A percentile compares a stretch with the other conserved stretches of the same genome.
Conservation (phyloP, 2,329 filamentous ascomycete genomes). For the Aspergillus felis region DNA sequence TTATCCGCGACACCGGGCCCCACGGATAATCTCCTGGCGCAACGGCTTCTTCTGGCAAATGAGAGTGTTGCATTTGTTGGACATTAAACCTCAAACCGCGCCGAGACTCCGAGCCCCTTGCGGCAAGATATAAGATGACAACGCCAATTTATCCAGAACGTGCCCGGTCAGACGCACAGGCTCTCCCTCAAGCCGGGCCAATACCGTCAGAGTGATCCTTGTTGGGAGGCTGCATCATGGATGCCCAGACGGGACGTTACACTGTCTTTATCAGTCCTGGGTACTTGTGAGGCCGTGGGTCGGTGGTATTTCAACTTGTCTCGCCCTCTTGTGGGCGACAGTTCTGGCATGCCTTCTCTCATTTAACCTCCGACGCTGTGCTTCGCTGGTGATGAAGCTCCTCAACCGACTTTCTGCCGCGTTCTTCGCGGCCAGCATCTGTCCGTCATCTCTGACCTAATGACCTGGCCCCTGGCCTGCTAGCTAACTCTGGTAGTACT, state of each 20-base stretch:
- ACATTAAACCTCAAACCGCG: not conserved
- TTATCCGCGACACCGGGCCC: not conserved
- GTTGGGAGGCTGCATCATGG: not conserved
- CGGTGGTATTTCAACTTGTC: not conserved
- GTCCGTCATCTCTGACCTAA: not conserved
- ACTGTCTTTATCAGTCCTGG: not conserved
- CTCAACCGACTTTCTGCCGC: constrained; percentile 3
- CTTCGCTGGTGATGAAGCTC: not conserved
- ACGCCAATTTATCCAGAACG: not conserved
- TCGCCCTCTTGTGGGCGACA: not conserved
- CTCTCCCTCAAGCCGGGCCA: not conserved
- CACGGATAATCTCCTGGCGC: not conserved
- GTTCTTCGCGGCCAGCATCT: constrained; percentile 1
- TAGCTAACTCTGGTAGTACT: constrained; percentile 3
- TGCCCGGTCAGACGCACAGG: not conserved
- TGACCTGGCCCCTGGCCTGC: not conserved
- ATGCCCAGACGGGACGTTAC: not conserved
- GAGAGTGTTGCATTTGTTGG: not conserved
- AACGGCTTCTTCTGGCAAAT: not conserved
- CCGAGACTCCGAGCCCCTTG: not conserved
- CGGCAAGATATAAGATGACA: not conserved
- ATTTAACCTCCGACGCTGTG: not conserved
- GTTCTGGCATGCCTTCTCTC: not conserved
- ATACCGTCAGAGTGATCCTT: not conserved
- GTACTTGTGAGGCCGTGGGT: not conserved